Base-by-base conservation (phyloP, 2,329 filamentous ascomycete genomes). In the Cryphonectria nitschkei region DNA sequence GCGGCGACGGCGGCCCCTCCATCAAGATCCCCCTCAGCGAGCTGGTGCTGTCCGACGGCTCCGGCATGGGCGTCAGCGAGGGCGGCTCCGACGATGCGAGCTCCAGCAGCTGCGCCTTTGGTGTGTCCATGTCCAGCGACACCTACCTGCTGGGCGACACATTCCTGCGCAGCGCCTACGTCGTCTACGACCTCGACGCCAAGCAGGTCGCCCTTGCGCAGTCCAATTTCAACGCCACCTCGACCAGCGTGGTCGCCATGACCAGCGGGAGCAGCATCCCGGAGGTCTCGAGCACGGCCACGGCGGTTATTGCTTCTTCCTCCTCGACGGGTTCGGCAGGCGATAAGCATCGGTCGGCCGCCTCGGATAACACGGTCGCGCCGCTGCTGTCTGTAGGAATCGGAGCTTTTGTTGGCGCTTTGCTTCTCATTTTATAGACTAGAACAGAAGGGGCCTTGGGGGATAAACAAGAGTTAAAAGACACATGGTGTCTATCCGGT, bases 101-200 rank as follows among this genome's bases (percentile, higher is more conserved):
- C 19, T 56, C 46, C 34, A 32, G 41, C 43, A 58, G 60, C 32
- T 68, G 67, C 43, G 67, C 67, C 19, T 68, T 68, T 29, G 67
- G 67, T 60, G 58, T 68, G 29, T 68, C 67, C 67, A 68, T 63
- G 67, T 63, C 69, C n/a, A 62, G 29, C 68, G 73, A 74, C 62
- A 78, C 76, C 52, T 75, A 75, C 50, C 78, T 85, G 22, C 80
- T 86, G 2, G 84, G 84, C 65, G 84, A 85, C 75, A 84, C 82
- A 2, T 85, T 86, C 74, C 75, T 86, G 67, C 81, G 84, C 19
- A 81, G 80, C 41, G 83, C 83, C 11, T 89, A 89, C 75, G 84
- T 87, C 67, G 86, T 88, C 68, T 88, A 87, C 76, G 85, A 89
- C 75, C 77, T 88, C 62, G 80, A 79, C 68, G 83, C 86, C 77